A percentile compares a stretch with the other conserved stretches of the same genome.
phyloP scores from a whole-genome alignment of 345 rosid genomes.

The Eucalyptus marginata region DNA sequence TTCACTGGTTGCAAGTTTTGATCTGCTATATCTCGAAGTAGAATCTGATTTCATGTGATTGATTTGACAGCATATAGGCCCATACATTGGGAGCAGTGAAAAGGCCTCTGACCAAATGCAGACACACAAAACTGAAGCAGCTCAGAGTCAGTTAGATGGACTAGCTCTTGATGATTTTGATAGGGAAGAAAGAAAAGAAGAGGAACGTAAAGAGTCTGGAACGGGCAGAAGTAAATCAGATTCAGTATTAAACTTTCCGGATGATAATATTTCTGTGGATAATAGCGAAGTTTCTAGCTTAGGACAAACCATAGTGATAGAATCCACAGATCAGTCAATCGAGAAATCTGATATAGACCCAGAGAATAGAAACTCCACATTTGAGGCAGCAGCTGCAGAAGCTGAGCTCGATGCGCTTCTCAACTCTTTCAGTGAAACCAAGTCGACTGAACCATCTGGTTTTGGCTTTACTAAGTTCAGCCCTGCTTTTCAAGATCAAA shows the following conservation, averaged over 20 bases:
- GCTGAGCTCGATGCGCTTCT: slow-evolving; percentile 70
- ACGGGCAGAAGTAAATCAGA: neutral
- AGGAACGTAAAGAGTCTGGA: neutral
- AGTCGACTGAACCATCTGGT: slow-evolving; percentile 3
- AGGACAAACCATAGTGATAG: neutral
- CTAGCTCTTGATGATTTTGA: neutral
- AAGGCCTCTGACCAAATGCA: slow-evolving; percentile 8
- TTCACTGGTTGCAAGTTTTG: neutral
- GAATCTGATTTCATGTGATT: neutral
- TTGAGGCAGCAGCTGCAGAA: slow-evolving; percentile 7
- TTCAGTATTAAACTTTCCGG: neutral
- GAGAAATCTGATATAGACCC: neutral
- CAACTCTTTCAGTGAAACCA: slow-evolving; percentile 25
- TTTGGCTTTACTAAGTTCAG: neutral
- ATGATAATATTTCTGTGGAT: neutral
- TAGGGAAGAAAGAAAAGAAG: neutral
- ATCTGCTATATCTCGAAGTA: neutral
- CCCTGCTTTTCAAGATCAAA: neutral
- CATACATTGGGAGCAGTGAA: neutral
- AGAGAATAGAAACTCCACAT: neutral
- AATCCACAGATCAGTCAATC: neutral
- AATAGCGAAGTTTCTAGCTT: neutral
- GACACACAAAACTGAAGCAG: neutral
- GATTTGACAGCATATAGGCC: slow-evolving; percentile 10
- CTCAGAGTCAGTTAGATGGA: slow-evolving; percentile 2